A percentile compares a stretch with the other conserved stretches of the same genome.
Conservation (phyloP, 345 rosid genomes). For the Aurinia saxatilis region DNA sequence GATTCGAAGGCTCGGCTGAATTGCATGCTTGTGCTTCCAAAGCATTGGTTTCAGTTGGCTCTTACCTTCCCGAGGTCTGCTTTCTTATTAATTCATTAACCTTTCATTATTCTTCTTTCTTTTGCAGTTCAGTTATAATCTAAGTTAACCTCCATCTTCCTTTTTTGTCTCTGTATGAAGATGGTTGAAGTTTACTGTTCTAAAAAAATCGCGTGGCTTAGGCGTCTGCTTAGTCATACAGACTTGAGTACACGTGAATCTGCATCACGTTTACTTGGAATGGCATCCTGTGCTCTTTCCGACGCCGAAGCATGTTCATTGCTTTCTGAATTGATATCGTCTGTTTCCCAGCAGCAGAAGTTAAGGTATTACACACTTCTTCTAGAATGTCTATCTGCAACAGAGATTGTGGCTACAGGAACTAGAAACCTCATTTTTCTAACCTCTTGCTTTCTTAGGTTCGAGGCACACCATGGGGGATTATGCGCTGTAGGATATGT, state of each 20-base stretch:
- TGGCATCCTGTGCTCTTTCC: constrained; percentile 79
- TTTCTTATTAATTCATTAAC: constrained; percentile 1
- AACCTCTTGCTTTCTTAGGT: constrained; percentile 44
- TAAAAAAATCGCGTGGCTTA: constrained; percentile 65
- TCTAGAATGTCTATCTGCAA: neutral
- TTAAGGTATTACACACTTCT: constrained; percentile 42
- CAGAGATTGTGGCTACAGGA: constrained; percentile 1
- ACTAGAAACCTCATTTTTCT: constrained; percentile 1
- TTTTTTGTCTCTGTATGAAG: constrained; percentile 29
- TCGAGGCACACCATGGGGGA: constrained; percentile 72
- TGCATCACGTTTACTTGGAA: constrained; percentile 81
- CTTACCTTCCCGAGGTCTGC: constrained; percentile 75
- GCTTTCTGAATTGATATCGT: constrained; percentile 51
- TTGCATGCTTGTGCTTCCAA: constrained; percentile 80
- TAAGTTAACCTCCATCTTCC: neutral
- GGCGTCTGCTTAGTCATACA: constrained; percentile 64
- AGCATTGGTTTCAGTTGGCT: constrained; percentile 66
- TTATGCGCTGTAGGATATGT: constrained; percentile 76
- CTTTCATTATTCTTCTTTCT: constrained; percentile 5
- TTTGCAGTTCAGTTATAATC: neutral
- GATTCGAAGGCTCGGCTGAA: constrained; percentile 74
- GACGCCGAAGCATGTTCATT: constrained; percentile 44
- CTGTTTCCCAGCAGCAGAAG: constrained; percentile 42
- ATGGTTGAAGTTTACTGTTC: constrained; percentile 66
- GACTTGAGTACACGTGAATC: constrained; percentile 90